phyloP scores from a whole-genome alignment of 148 eudicot species.

The Spergularia marina region DNA sequence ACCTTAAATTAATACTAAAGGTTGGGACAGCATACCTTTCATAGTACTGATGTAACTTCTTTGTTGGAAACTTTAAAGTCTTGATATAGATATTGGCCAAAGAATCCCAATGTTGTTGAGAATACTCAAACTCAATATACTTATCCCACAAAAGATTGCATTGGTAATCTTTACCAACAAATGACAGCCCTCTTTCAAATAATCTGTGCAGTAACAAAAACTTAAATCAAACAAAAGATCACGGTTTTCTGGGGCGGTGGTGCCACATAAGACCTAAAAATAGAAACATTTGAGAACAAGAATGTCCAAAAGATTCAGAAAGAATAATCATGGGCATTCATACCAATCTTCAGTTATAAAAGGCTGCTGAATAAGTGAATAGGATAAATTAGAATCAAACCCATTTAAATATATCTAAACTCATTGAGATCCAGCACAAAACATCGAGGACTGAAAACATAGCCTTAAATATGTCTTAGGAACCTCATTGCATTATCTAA shows the following conservation, averaged over 20 bases:
- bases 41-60: slow-evolving; percentile 69
- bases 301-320: not conserved
- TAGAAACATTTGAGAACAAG: not conserved
- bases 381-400: not conserved
- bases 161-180: slow-evolving; percentile 76
- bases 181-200: slow-evolving; percentile 67
- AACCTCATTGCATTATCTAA: not conserved
- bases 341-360: not conserved
- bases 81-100: slow-evolving; percentile 66
- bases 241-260: not conserved
- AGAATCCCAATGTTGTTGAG: slow-evolving; percentile 78
- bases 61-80: slow-evolving; percentile 67
- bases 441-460: not conserved
- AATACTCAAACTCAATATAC: slow-evolving; percentile 70
- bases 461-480: not conserved
- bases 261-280: not conserved
- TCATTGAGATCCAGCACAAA: not conserved
- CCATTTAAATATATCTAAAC: not conserved
- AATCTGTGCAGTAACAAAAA: slow-evolving; percentile 39
- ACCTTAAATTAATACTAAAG: not conserved
- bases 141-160: slow-evolving; percentile 81
- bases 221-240: not conserved
- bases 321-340: not conserved
- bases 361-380: not conserved
- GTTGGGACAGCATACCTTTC: slow-evolving; percentile 50